Percentiles rank a stretch among this genome's conserved stretches.
Conservation (phyloP, 257 asterid species). For the Jasminum sambac region DNA sequence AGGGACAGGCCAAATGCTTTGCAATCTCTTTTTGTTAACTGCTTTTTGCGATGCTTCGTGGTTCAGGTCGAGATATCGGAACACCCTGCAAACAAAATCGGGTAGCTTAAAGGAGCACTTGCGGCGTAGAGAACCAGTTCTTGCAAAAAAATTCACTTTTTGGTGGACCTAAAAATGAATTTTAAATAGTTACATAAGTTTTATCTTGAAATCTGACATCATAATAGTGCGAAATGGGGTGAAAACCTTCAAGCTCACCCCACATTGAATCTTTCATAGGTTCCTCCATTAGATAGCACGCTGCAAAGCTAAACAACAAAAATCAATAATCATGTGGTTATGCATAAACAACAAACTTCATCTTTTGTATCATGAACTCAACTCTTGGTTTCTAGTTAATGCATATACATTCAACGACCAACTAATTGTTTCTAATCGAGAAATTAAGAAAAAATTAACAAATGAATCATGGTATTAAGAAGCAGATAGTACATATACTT, state of each 20-base stretch:
- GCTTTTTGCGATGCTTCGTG: constrained; percentile 79
- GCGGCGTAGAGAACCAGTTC: constrained; percentile 76
- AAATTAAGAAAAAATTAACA: constrained; percentile 12
- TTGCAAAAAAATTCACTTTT: too few relatives aligned
- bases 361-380: not conserved
- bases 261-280: constrained; percentile 27
- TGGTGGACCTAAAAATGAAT: too few relatives aligned
- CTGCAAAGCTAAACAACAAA: constrained; percentile 29
- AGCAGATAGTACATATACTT: not conserved
- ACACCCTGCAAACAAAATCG: constrained; percentile 75
- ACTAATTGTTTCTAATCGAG: constrained; percentile 10
- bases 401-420: constrained; percentile 3
- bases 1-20: constrained; percentile 84
- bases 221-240: constrained; percentile 6
- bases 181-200: constrained; percentile 10
- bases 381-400: too few relatives aligned
- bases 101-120: constrained; percentile 82
- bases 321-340: not conserved
- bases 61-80: constrained; percentile 75
- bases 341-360: not conserved
- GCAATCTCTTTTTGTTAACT: constrained; percentile 79
- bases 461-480: not conserved
- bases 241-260: constrained; percentile 35
- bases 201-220: constrained; percentile 11
- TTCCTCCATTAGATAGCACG: constrained; percentile 47